Evolutionary conservation across 2,329 filamentous ascomycete genomes (phyloP).

Genomic region (Pezicula rhizophila): DNA sequence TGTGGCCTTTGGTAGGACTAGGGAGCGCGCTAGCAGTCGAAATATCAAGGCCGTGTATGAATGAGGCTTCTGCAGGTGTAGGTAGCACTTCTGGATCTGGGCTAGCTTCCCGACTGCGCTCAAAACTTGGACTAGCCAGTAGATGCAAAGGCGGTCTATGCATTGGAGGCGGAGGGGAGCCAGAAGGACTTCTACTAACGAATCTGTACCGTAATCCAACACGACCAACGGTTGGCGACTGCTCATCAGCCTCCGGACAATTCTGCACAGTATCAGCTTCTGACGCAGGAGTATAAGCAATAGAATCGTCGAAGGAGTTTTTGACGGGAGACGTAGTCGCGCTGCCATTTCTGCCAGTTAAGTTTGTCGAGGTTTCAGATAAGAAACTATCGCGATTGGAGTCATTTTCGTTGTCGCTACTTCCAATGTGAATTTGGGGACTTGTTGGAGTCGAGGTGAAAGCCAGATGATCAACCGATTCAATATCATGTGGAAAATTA

Average conservation of each 20-base stretch:
- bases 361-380: neutral
- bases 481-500: neutral
- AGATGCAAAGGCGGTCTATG: slow-evolving; percentile 6
- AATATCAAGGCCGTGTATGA: slow-evolving; percentile 19
- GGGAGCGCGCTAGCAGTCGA: slow-evolving; percentile 11
- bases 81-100: slow-evolving; percentile 5
- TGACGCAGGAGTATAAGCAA: neutral
- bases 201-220: slow-evolving; percentile 10
- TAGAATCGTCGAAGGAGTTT: slow-evolving; percentile 4
- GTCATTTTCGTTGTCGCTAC: neutral
- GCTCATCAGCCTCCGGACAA: slow-evolving; percentile 8
- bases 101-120: neutral
- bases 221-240: slow-evolving; percentile 18
- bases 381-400: neutral
- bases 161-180: slow-evolving; percentile 14
- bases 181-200: slow-evolving; percentile 17
- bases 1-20: slow-evolving; percentile 17
- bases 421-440: neutral
- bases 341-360: neutral
- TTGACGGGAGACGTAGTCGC: slow-evolving; percentile 4
- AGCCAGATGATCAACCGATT: neutral
- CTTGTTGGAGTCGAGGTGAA: neutral
- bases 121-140: slow-evolving; percentile 14
- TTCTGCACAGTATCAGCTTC: neutral
- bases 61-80: slow-evolving; percentile 16